phyloP scores from a whole-genome alignment of 306 rosid genomes.

The Casuarina equisetifolia region DNA sequence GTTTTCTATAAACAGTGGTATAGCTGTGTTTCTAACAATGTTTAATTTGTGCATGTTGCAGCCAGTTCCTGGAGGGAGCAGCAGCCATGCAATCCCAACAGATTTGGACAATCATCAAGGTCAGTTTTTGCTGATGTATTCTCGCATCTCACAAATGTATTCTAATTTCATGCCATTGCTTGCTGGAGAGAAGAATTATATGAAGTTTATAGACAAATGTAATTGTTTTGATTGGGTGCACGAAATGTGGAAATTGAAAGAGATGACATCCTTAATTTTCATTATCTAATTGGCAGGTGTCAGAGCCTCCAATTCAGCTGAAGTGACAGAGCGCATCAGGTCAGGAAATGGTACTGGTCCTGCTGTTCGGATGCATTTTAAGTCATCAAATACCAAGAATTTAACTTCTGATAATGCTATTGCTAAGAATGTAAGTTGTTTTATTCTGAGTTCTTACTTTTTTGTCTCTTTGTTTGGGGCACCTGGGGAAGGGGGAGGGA shows the following conservation, averaged over 20 bases:
- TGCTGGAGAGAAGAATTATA: background rate
- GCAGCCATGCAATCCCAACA: slow-evolving; percentile 48
- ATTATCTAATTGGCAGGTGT: slow-evolving; percentile 27
- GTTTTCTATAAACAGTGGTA: slow-evolving; percentile 14
- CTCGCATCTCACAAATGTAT: background rate
- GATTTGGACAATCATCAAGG: slow-evolving; percentile 66
- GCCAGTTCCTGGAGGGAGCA: slow-evolving; percentile 64
- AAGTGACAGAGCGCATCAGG: slow-evolving; percentile 57
- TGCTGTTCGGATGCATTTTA: slow-evolving; percentile 72
- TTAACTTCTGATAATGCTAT: slow-evolving; percentile 56
- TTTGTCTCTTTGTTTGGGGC: background rate
- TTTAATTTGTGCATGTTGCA: slow-evolving; percentile 38
- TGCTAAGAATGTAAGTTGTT: slow-evolving; percentile 65
- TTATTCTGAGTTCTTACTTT: background rate
- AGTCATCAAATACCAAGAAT: slow-evolving; percentile 57
- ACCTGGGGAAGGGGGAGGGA: background rate
- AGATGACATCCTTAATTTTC: slow-evolving; percentile 10
- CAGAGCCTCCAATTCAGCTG: slow-evolving; percentile 42
- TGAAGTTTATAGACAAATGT: background rate
- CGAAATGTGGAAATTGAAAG: background rate
- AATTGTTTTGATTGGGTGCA: background rate
- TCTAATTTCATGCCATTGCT: background rate
- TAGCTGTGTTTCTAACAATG: slow-evolving; percentile 25
- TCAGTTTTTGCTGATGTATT: slow-evolving; percentile 29
- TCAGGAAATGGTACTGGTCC: slow-evolving; percentile 56